These are phyloP conservation scores for Pythium rhizo-oryzae DNA, from an alignment of 352 stramenopile species.

Conservation along the genomic window DNA sequence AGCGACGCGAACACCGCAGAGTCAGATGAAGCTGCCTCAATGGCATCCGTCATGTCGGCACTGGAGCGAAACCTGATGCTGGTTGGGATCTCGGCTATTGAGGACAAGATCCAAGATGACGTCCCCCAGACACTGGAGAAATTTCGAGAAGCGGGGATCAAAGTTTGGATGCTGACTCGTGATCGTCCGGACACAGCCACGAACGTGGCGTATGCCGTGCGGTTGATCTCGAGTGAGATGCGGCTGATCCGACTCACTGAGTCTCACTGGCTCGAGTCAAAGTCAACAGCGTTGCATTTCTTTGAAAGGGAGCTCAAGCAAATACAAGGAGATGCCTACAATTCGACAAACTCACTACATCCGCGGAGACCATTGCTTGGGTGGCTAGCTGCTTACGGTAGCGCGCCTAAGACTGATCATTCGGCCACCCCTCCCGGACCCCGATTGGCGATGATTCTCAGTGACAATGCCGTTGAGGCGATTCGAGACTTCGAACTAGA, in stretches of 20 bases:
- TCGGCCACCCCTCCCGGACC: not conserved
- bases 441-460: constrained; percentile 46
- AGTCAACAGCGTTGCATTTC: constrained; percentile 26
- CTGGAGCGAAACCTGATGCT: constrained; percentile 53
- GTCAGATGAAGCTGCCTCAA: constrained; percentile 32
- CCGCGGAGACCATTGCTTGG: not conserved
- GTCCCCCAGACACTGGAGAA: constrained; percentile 57
- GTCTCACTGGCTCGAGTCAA: constrained; percentile 27
- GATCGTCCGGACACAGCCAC: constrained; percentile 66
- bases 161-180: constrained; percentile 79
- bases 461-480: constrained; percentile 54
- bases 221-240: constrained; percentile 61
- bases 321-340: not conserved
- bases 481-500: constrained; percentile 34
- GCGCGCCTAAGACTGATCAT: not conserved
- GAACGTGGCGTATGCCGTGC: constrained; percentile 60
- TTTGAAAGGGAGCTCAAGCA: constrained; percentile 34
- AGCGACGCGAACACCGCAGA: not conserved
- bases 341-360: constrained; percentile 1
- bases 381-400: not conserved
- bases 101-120: constrained; percentile 72
- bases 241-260: constrained; percentile 46
- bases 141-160: constrained; percentile 65
- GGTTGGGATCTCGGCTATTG: constrained; percentile 60
- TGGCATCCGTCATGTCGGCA: constrained; percentile 43